Conservation (phyloP, 2,329 filamentous ascomycete species). For the Venturiaceae sp. region DNA sequence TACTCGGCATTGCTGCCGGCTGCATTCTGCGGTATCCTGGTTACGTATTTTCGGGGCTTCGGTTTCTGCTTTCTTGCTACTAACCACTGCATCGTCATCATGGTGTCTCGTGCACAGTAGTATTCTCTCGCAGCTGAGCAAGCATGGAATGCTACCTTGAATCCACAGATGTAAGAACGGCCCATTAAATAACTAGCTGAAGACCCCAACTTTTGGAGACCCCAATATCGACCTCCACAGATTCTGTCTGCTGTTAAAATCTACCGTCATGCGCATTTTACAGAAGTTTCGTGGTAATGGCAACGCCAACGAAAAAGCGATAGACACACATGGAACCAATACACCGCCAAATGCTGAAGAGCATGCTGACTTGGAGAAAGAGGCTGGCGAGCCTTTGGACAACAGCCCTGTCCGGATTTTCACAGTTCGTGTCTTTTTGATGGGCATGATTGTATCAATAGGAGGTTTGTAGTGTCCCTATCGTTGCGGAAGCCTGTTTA, state of each 20-base stretch:
- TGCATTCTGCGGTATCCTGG: neutral
- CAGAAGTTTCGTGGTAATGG: neutral
- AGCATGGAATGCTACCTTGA: neutral
- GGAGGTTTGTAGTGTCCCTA: neutral
- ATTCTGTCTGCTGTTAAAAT: neutral
- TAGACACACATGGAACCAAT: neutral
- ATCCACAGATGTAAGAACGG: neutral
- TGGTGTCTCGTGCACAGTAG: neutral
- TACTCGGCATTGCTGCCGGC: neutral
- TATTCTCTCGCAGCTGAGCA: neutral
- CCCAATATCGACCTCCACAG: neutral
- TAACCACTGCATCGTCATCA: neutral
- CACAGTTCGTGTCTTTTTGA: conserved; percentile 2
- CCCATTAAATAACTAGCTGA: neutral
- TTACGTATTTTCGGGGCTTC: neutral
- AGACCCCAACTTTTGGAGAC: neutral
- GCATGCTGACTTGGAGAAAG: neutral
- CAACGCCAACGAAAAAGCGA: neutral
- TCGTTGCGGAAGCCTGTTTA: neutral
- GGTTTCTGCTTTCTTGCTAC: neutral
- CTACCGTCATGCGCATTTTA: neutral
- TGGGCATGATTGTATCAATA: conserved; percentile 7
- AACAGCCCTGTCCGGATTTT: neutral
- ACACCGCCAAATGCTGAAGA: neutral
- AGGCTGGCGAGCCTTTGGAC: neutral